Base-by-base conservation (phyloP, 139 green algal species). In the Coelastrella sp. region DNA sequence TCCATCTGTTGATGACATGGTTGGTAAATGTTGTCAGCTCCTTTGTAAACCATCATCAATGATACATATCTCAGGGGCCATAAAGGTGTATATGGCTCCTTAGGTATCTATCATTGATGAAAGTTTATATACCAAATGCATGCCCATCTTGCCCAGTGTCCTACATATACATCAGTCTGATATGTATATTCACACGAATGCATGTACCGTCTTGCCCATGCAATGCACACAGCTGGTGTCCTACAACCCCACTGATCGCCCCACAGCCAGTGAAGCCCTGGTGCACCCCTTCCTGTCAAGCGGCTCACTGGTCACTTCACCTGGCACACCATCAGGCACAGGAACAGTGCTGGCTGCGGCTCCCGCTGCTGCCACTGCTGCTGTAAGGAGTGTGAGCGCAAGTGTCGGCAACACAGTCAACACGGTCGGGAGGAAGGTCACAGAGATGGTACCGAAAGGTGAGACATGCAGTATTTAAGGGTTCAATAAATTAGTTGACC, bases 241-340 rank as follows among this genome's bases (percentile, higher is more conserved):
- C 17, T 94, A 92, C 86, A 93, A 90, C 58, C 92, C 91, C 20
- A 25, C 17, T 7, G 86, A 91, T 87, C 92, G 95, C 56, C 88
- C 94, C 19, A 92, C 88, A 8, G 93, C 95, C 6, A 57, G 78
- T 0, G 82, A 83, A 10, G 94, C 95, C 5, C 94, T 97, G 80
- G 68, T 82, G 3, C 94, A 96, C 84, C 91, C 90, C 70, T 95
- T 88, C 90, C 93, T 97, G 25, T 87, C 84, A 49, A 72, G 63
- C 19, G 85, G 90, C 20, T 88, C 92, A 10, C 65, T 90, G 0
- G 78, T 61, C 4, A 78, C 88, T 19, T 22, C 94, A 24, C 78
- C 75, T 24, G 84, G 78, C 10, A 90, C 90, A 9, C 79, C 79
- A 58, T 78, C 59, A 20, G 92, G 85, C 17, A 92, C 92, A 12